Evolutionary conservation across 331 rosid species (phyloP).

Genomic region (Acacia pycnantha): DNA sequence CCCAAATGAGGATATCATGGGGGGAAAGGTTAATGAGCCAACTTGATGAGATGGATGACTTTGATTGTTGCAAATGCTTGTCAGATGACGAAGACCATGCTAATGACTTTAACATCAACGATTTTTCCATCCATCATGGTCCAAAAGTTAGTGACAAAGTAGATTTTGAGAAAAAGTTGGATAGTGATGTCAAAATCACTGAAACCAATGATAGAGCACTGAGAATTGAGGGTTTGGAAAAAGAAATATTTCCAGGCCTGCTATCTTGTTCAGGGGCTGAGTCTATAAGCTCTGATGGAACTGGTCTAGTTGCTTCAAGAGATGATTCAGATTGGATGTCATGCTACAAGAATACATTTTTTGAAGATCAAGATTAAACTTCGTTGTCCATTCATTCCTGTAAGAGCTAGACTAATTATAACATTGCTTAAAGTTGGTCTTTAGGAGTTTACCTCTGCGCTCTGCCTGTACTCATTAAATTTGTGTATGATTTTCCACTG

Average conservation of each 20-base stretch:
- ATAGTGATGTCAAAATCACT: constrained; percentile 19
- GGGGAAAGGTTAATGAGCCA: constrained; percentile 70
- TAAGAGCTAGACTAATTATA: background rate
- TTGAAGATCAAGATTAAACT: constrained; percentile 38
- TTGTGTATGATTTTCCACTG: background rate
- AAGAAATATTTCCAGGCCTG: constrained; percentile 33
- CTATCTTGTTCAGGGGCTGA: constrained; percentile 49
- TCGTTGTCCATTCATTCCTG: constrained; percentile 19
- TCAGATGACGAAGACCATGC: constrained; percentile 70
- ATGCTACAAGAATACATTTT: constrained; percentile 58
- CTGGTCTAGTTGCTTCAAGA: constrained; percentile 64
- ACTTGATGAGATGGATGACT: constrained; percentile 60
- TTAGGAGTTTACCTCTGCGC: background rate
- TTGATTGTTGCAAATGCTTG: constrained; percentile 76
- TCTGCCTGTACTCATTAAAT: background rate
- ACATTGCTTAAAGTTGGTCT: constrained; percentile 4
- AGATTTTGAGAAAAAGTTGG: constrained; percentile 29
- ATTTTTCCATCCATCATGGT: constrained; percentile 22
- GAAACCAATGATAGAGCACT: constrained; percentile 32
- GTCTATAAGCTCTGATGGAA: constrained; percentile 73
- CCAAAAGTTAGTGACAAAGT: constrained; percentile 32
- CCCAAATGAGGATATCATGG: constrained; percentile 78
- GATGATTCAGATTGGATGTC: constrained; percentile 74
- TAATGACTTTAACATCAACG: constrained; percentile 32
- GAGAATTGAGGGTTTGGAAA: constrained; percentile 29